Evolutionary conservation across 2,329 filamentous ascomycete genomes (phyloP), one percentile per base, ranked within the genome.

Genomic region (Colletotrichum sp.): DNA sequence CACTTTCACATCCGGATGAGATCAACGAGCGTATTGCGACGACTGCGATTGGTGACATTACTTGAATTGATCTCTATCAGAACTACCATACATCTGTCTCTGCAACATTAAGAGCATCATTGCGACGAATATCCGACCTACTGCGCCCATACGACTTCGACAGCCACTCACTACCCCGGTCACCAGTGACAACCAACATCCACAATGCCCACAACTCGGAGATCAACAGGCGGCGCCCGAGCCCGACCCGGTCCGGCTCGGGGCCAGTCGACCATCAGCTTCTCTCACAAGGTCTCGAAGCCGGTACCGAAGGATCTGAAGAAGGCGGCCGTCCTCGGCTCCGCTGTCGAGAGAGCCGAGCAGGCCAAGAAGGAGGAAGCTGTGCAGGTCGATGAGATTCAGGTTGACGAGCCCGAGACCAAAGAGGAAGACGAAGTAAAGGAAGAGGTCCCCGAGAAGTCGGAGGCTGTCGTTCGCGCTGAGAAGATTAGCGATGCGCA

Each of bases 401-500:
- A 72, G 21, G 71, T 79, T 5, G 73, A 80, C 10, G 68, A 79
- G 30, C 64, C 80, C 15, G 78, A 82, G n/a, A 77, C 75, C 10
- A 78, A 80, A 24, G 75, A 80, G 21, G 78, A 80, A 7, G 74
- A 72, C 38, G 80, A 83, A 68, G 77, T 77, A 1, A 79, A 83
- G 5, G 80, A 83, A 12, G 81, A 82, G 48, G 80, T 76, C 30
- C 80, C 79, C 3, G 80, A 87, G 79, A 91, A 89, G 81, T 87
- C 87, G 8, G 88, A 88, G 75, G 85, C 83, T 8, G 89, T 94
- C 79, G 79, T 88, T 28, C 85, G 85, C 75, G 96, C 95, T 2
- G 88, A 91, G 77, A 90, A 91, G 78, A 85, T 97, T 56, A 91
- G 90, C 9, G 90, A 94, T 72, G 86, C 89, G 64, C 92, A 95